Evolutionary conservation across 179 eudicot species (phyloP), one percentile per base, ranked within the genome.

Genomic region (Pouteria campechiana): DNA sequence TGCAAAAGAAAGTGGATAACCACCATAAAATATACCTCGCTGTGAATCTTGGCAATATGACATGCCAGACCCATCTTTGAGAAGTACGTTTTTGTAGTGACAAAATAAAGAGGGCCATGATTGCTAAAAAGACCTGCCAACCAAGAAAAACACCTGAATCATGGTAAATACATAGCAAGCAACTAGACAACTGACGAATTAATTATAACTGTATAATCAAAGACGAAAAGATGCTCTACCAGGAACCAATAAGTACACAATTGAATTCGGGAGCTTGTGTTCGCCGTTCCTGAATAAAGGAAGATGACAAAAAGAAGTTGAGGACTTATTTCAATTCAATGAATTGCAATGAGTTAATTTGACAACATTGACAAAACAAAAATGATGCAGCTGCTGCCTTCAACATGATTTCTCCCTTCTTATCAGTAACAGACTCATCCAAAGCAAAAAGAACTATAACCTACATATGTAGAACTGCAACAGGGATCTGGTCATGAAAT

Each of bases 21-120:
- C 10, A n/a, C n/a, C n/a, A n/a, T n/a, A n/a, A 25, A 52, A 41
- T 11, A 44, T 71, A 87, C 96, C 94, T 92, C 96, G 35, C 96
- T 90, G 44, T 90, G 99, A 67, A 90, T 90, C 75, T 90, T 90
- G 52, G 99, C 96, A 44, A 87, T 90, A 62, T 90, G 99, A 69
- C 99, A 90, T 34, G 94, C 60, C 41, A 90, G 63, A 21, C 99
- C 98, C 84, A 87, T 58, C 73, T 87, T 90, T 20, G 92, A 87
- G 60, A 90, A 87, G 59, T 64, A 58, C 13, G 83, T 34, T 72
- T 87, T 90, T 22, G 94, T 73, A 42, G 33, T 58, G 17, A 67
- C 53, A 56, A 82, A 90, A 57, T 90, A 90, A 36, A 90, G 92
- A 16, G 96, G 99, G 36, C 96, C 96, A 41, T 90, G 98, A 59